Percentiles rank a stretch among this genome's conserved stretches.
Evolutionary conservation across 2,329 filamentous ascomycete species (phyloP).

Genomic region (Myriangium duriaei): DNA sequence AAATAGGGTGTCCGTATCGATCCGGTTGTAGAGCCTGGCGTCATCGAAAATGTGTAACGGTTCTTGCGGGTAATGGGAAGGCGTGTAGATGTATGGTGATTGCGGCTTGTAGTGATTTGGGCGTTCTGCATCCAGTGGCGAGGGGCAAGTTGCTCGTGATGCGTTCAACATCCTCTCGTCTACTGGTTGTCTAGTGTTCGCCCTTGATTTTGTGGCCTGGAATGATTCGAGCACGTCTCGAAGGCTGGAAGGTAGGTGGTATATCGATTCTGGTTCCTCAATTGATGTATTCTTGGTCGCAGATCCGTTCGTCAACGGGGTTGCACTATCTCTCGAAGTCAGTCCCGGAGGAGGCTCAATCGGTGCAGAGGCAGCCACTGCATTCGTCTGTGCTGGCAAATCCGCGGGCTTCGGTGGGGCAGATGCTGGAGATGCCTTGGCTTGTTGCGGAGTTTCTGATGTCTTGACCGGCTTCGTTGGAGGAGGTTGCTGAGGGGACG

Average conservation of each 20-base stretch:
- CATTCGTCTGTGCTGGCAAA: constrained; percentile 1
- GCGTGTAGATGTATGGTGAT: constrained; percentile 59
- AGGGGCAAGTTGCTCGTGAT: constrained; percentile 62
- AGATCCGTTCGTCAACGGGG: constrained; percentile 40
- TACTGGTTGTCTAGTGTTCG: constrained; percentile 47
- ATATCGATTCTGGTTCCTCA: constrained; percentile 69
- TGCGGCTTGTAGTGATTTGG: constrained; percentile 77
- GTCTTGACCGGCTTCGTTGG: constrained; percentile 16
- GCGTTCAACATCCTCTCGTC: constrained; percentile 63
- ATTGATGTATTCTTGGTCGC: constrained; percentile 32
- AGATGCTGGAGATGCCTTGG: constrained; percentile 6
- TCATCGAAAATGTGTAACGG: constrained; percentile 88
- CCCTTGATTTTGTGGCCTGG: constrained; percentile 65
- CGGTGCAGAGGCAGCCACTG: constrained; percentile 5
- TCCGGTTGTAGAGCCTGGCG: constrained; percentile 70
- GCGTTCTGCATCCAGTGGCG: constrained; percentile 66
- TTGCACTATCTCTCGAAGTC: constrained; percentile 23
- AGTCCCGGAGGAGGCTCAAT: constrained; percentile 18
- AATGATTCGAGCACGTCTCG: constrained; percentile 87
- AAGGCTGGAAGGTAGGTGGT: constrained; percentile 77
- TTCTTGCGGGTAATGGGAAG: constrained; percentile 81
- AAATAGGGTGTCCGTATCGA: constrained; percentile 93
- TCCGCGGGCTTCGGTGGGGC: constrained; percentile 3
- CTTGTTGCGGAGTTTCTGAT: constrained; percentile 14
- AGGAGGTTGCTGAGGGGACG: constrained; percentile 20